These are phyloP conservation scores for Escallonia rubra DNA, from an alignment of 129 eudicot genomes.

Conservation along the genomic window DNA sequence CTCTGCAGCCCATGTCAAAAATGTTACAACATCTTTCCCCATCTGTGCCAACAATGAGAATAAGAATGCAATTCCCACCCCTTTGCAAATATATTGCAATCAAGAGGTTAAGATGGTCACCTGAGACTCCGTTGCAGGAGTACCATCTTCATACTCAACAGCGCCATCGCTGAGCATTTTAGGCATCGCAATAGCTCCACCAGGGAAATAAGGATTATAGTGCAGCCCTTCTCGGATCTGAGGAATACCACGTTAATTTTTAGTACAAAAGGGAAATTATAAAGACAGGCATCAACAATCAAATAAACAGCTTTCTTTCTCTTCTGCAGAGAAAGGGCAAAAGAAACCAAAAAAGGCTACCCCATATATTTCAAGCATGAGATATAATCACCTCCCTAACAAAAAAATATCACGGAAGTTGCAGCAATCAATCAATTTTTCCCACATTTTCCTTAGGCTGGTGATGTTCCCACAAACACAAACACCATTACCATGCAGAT, in stretches of 20 bases:
- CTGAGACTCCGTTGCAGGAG: conserved; percentile 99
- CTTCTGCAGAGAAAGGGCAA: too few relatives aligned
- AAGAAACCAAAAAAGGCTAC: too few relatives aligned
- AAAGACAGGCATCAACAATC: too few relatives aligned
- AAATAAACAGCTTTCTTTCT: too few relatives aligned
- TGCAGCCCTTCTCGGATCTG: conserved; percentile 94
- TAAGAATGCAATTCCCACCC: not conserved
- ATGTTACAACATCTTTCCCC: conserved; percentile 87
- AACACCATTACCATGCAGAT: too few relatives aligned
- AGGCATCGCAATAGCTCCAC: conserved; percentile 99
- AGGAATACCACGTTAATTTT: not conserved
- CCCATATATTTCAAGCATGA: too few relatives aligned
- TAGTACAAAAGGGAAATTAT: too few relatives aligned
- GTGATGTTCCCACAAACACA: too few relatives aligned
- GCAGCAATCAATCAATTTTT: too few relatives aligned
- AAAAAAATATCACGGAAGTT: too few relatives aligned
- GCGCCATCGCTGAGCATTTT: conserved; percentile 97
- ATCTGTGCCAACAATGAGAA: conserved; percentile 39
- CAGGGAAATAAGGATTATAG: conserved; percentile 97
- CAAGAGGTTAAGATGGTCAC: conserved; percentile 23
- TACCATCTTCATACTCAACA: conserved; percentile 96
- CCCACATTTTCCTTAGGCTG: too few relatives aligned
- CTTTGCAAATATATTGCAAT: not conserved
- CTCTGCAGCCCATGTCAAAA: conserved; percentile 97
- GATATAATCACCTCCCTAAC: too few relatives aligned